A percentile compares a stretch with the other conserved stretches of the same genome.
Conservation (phyloP, 306 rosid species). For the Gillenia trifoliata region DNA sequence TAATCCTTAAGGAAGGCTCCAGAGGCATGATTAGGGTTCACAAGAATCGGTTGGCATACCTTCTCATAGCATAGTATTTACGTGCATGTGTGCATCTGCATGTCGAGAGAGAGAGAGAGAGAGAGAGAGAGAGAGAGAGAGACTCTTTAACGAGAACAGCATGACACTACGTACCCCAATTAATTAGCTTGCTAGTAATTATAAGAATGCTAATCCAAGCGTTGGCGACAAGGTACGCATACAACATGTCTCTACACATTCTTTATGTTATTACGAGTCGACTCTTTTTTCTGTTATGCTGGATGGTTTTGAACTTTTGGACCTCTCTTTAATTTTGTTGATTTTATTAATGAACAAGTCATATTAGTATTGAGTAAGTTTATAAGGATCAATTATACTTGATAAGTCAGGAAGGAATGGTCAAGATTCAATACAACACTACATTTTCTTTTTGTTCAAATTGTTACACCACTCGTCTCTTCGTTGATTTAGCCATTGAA, state of each 20-base stretch:
- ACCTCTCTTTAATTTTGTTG: neutral
- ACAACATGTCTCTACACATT: neutral
- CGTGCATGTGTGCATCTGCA: conserved; percentile 8
- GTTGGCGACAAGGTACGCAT: neutral
- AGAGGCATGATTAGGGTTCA: conserved; percentile 45
- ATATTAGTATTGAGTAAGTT: neutral
- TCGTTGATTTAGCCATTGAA: neutral
- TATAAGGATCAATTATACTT: neutral
- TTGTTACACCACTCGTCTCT: too few relatives aligned
- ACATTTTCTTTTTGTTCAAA: too few relatives aligned
- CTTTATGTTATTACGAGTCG: neutral
- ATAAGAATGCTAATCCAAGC: neutral
- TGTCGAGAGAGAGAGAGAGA: neutral
- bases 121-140: too few relatives aligned
- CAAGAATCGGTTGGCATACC: conserved; percentile 63
- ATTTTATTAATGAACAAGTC: neutral
- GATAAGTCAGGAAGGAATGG: neutral
- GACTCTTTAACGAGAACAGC: neutral
- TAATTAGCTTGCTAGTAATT: too few relatives aligned
- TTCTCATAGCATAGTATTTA: conserved; percentile 26
- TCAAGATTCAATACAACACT: neutral
- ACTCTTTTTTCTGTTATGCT: too few relatives aligned
- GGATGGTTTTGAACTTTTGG: neutral
- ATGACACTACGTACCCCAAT: neutral
- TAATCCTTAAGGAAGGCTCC: conserved; percentile 16